Evolutionary conservation across 805 yeast species (phyloP).

Genomic region (Pichia phayaonensis): DNA sequence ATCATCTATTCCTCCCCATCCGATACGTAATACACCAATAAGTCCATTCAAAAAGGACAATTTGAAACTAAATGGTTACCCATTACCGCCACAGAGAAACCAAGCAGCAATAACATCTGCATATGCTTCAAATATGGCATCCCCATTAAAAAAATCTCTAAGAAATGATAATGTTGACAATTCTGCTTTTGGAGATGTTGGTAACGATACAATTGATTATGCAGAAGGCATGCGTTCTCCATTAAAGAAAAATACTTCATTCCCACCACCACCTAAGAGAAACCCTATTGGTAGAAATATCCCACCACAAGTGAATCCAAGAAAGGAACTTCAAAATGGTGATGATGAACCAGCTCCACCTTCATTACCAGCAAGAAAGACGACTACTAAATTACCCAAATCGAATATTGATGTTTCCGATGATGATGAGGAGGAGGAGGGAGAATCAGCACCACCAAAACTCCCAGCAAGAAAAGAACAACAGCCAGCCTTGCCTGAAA

Average conservation of each 20-base stretch:
- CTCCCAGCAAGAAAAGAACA: conserved; percentile 4
- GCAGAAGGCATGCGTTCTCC: conserved; percentile 12
- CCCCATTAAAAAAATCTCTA: background rate
- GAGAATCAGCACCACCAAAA: background rate
- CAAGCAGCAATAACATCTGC: background rate
- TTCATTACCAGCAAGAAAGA: background rate
- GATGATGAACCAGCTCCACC: background rate
- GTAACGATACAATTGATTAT: conserved; percentile 4
- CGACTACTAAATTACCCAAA: background rate
- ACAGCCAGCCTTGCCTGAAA: background rate
- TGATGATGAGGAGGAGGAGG: background rate
- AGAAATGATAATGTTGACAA: background rate
- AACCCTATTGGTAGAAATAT: background rate
- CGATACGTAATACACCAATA: background rate
- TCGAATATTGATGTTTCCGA: background rate
- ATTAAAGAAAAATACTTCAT: background rate
- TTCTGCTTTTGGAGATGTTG: background rate
- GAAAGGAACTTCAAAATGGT: background rate
- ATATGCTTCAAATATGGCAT: background rate
- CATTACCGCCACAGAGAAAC: conserved; percentile 9
- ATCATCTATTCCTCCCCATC: background rate
- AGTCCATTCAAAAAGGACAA: conserved; percentile 4
- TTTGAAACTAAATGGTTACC: background rate
- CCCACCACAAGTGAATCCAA: background rate
- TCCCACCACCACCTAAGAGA: conserved; percentile 3